Evolutionary conservation across 768 basidiomycete species (phyloP).

Genomic region (Russula sp.): DNA sequence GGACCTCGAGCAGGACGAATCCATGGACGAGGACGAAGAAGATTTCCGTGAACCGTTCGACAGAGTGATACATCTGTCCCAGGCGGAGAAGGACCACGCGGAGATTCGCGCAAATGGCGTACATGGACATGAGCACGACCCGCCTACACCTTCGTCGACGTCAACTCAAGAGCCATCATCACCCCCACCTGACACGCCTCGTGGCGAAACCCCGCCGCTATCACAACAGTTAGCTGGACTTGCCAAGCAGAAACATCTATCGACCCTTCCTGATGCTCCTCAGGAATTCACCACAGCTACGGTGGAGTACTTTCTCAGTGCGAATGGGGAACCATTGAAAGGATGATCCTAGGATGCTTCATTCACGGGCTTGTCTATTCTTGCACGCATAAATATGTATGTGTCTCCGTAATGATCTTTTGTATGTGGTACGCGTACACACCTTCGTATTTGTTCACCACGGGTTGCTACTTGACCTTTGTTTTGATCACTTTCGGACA

Average conservation of each 20-base stretch:
- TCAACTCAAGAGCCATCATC: conserved; percentile 33
- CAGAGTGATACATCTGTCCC: conserved; percentile 28
- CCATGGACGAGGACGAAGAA: conserved; percentile 29
- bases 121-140: conserved; percentile 9
- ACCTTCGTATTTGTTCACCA: conserved; percentile 18
- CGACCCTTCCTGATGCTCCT: conserved; percentile 46
- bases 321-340: conserved; percentile 53
- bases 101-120: conserved; percentile 21
- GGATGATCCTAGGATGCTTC: conserved; percentile 23
- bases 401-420: conserved; percentile 20
- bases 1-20: conserved; percentile 50
- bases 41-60: conserved; percentile 21
- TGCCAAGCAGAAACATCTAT: conserved; percentile 39
- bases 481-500: conserved; percentile 13
- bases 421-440: conserved; percentile 18
- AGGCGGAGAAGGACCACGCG: conserved; percentile 29
- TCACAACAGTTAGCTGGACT: conserved; percentile 40
- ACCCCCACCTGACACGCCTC: conserved; percentile 22
- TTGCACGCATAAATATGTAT: conserved; percentile 17
- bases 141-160: conserved; percentile 21
- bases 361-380: conserved; percentile 3
- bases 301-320: conserved; percentile 58
- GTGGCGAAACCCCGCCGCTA: conserved; percentile 43
- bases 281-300: conserved; percentile 45
- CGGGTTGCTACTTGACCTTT: conserved; percentile 18